Evolutionary conservation across 1,284 basidiomycete species (phyloP), one percentile per base, ranked within the genome.

Genomic region (Puccinia coronata): DNA sequence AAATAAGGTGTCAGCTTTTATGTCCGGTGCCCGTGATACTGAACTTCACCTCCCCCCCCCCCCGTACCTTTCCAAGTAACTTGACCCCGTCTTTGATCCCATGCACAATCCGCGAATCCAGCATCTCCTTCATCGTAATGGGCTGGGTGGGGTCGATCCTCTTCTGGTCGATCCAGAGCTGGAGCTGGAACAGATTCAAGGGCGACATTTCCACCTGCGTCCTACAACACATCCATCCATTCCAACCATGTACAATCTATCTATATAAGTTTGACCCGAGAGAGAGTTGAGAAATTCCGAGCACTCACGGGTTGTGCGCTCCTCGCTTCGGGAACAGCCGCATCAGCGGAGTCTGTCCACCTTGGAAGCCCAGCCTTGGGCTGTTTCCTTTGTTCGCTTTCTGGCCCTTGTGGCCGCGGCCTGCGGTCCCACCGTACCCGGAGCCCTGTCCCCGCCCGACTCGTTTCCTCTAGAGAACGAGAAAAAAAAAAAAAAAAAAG

Each of bases 351-450:
- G 95, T 98, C 87, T 98, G 96, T 83, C 96, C 96, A 85, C 96
- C 96, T 87, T 97, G 96, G 84, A 98, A 99, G 8, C 92, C 91
- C 3, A 83, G 79, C 23, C 78, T 73, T 14, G 39, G 85, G n/a
- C 95, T 93, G 84, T 93, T 92, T 6, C 96, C 96, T 28, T 93
- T 91, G 80, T 96, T 91, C 61, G 96, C 92, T 82, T 96, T 96
- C 87, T 97, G 95, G 84, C 96, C 96, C 85, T 99, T 99, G 87
- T 94, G 91, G 88, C 96, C 96, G 79, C 94, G 90, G 82, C 95
- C 95, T 4, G 95, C 92, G 0, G 95, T 98, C 81, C 94, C 92
- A 84, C 96, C 96, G 83, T 93, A 90, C 41, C 92, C 92, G 0
- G 94, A 95, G 28, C 92, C 92, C 87, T 93, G 92, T 86, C 96